Evolutionary conservation across 495 filamentous ascomycete genomes (phyloP), one percentile per base, ranked within the genome.

Genomic region (Bathelium albidoporum): DNA sequence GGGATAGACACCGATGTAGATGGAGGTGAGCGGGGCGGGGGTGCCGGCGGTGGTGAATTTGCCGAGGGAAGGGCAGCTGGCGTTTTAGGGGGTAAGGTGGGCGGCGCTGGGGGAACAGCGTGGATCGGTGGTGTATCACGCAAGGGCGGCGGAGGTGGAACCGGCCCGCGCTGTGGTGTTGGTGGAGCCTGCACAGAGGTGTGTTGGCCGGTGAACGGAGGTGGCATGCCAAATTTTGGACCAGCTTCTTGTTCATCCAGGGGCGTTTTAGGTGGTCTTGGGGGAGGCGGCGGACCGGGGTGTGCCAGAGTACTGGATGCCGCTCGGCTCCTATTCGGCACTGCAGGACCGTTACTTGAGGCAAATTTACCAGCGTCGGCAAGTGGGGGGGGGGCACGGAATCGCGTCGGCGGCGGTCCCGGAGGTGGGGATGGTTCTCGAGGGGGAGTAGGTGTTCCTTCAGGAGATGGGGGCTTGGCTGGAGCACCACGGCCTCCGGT

Each of bases 251-350:
- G 69, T 22, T 91, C 89, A 32, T 93, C 89, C 69, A 91, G 78
- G 2, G 90, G 89, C 2, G 84, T 88, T 74, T 97, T 97, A 1
- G 92, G 89, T 41, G 92, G 91, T 67, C 90, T 80, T 9, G 91
- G 91, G 22, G 91, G 91, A 36, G 91, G 90, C 2, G 90, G 88
- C 20, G 92, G 89, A 1, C 86, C 90, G 24, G 87, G 79, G 44
- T 81, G 83, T 22, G 82, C 75, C 16, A 83, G 29, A 36, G 52
- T 74, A 39, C 72, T 75, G 12, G 87, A 87, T 29, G 76, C 64
- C 44, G 87, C 83, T 62, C 85, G 79, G 43, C 80, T 78, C 63
- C 86, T 79, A 32, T 74, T 70, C 18, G 83, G 81, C 11, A 79
- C 77, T 7, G 78, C 70, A 34, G 82, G 83, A 20, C 76, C 73